Evolutionary conservation across 164 flowering plant species (phyloP).

Genomic region (Annona cherimola): DNA sequence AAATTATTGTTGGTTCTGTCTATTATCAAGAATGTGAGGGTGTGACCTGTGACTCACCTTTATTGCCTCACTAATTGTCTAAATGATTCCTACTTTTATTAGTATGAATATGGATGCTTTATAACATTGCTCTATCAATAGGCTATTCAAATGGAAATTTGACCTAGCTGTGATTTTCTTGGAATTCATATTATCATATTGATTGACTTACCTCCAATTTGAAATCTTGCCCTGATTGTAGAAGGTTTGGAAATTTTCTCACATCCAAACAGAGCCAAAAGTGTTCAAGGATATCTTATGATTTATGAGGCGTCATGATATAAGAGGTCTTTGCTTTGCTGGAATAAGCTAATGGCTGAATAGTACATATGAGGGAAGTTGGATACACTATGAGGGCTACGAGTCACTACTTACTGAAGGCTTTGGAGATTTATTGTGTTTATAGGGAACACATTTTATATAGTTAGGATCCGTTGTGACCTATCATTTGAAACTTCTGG

Average conservation of each 20-base stretch:
- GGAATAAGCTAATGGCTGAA: too few species aligned
- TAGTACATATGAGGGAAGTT: too few species aligned
- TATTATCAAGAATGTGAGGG: neutral
- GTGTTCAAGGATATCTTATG: too few species aligned
- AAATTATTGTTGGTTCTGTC: neutral
- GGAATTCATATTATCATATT: neutral
- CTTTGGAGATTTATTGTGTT: neutral
- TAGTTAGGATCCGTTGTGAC: neutral
- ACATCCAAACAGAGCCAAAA: neutral
- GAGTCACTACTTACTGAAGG: too few species aligned
- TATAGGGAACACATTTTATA: neutral
- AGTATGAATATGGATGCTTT: neutral
- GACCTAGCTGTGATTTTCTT: neutral
- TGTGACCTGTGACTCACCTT: neutral
- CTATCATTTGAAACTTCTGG: neutral
- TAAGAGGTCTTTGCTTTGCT: too few species aligned
- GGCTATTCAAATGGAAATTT: neutral
- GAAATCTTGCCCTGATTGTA: neutral
- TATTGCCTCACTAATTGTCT: neutral
- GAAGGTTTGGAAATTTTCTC: neutral
- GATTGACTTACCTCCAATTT: neutral
- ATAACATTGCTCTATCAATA: neutral
- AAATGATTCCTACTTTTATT: too few species aligned
- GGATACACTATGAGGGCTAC: too few species aligned
- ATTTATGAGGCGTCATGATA: too few species aligned